Base-by-base conservation (phyloP, 2,329 filamentous ascomycete genomes). In the Rhytidhysteron rufulum region DNA sequence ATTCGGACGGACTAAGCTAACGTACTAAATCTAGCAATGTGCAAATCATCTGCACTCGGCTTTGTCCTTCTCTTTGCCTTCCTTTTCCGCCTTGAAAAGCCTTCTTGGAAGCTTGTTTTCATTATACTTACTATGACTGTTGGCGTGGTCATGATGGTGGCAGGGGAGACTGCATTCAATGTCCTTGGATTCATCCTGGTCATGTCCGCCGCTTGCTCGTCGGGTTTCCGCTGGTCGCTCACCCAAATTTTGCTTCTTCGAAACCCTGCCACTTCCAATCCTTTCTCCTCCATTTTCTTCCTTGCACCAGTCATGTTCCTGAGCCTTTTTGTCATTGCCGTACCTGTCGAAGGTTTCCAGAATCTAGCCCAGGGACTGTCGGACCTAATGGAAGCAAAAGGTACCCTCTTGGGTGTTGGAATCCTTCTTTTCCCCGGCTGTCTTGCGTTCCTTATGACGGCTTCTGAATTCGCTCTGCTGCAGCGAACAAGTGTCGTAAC, bases 81-180 rank as follows among this genome's bases (percentile, higher is more conserved):
- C 60, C 64, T 95, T 34, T 97, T 98, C 72, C 83, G 86, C 39
- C 82, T 98, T 38, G 93, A 98, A 67, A 79, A 80, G 9, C 88
- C 88, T 0, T 96, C 91, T 0, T 82, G 86, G 75, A 86, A 85
- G 54, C 79, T 98, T 7, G 85, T 95, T 29, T 75, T 78, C 49
- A 93, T 97, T 52, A 97, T 98, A 52, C 78, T 82, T 39, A 83
- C 86, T 56, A 97, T 98, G 93, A 96, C 90, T 0, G 56, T 82
- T 2, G 93, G 93, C 44, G 91, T 98, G 7, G 77, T 98, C 46
- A 94, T 97, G 82, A 98, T 98, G 93, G 93, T 97, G 1, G 88
- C 89, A 5, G 93, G 91, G 45, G 93, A 98, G 68, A 83, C 94
- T 27, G 83, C 88, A 36, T 98, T 98, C 68, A 82, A 89, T 54